Conservation (phyloP, 306 rosid genomes). For the Psophocarpus tetragonolobus region DNA sequence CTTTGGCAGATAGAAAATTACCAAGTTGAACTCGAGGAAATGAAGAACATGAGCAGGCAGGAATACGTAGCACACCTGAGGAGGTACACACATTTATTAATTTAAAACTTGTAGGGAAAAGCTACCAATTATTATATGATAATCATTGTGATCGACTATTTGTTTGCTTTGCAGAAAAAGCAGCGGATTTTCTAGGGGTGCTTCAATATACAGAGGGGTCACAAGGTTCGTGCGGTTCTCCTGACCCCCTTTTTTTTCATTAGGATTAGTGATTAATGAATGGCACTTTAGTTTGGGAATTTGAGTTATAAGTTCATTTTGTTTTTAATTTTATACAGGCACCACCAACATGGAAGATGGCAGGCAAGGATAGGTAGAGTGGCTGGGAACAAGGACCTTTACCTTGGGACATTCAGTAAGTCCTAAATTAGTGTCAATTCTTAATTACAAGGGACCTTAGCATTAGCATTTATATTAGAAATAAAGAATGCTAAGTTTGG, state of each 20-base stretch:
- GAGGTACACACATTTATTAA: constrained; percentile 47
- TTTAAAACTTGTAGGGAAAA: neutral
- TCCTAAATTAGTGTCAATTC: neutral
- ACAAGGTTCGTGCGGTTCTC: constrained; percentile 63
- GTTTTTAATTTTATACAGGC: constrained; percentile 49
- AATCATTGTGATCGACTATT: neutral
- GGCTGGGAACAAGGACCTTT: constrained; percentile 97
- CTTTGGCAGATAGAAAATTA: constrained; percentile 74
- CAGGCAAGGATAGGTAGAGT: constrained; percentile 99
- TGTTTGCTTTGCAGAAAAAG: constrained; percentile 72
- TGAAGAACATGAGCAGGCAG: constrained; percentile 96
- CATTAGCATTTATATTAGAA: neutral
- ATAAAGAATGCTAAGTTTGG: neutral
- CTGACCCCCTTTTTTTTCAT: neutral
- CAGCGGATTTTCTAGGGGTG: constrained; percentile 97
- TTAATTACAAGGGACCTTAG: neutral
- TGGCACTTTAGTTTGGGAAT: neutral
- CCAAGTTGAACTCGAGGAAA: constrained; percentile 69
- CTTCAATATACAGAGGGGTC: constrained; percentile 96
- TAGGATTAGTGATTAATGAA: too few species aligned
- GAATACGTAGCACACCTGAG: constrained; percentile 97
- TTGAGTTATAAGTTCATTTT: neutral
- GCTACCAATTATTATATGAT: neutral
- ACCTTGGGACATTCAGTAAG: constrained; percentile 97
- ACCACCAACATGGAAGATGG: constrained; percentile 99